A percentile compares a stretch with the other conserved stretches of the same genome.
Evolutionary conservation across 371 early-diverging fungal species (phyloP).

Genomic region (Basidiobolus meristosporus): DNA sequence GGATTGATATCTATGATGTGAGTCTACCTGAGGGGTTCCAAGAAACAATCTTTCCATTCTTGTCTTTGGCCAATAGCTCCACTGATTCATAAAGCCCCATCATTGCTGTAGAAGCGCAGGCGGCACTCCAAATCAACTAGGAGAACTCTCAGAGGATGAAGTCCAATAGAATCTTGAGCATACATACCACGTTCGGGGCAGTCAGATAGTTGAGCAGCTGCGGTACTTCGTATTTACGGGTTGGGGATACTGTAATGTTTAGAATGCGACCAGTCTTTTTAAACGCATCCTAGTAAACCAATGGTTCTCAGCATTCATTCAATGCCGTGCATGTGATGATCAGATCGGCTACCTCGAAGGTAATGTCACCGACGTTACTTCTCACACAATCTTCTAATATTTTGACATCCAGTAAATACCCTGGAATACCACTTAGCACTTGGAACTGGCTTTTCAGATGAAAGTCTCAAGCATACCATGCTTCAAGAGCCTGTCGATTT

Average conservation of each 20-base stretch:
- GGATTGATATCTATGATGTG: too few relatives aligned
- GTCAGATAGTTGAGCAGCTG: conserved; percentile 49
- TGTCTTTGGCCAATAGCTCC: conserved; percentile 43
- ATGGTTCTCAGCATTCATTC: neutral
- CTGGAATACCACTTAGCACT: conserved; percentile 7
- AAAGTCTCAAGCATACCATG: conserved; percentile 17
- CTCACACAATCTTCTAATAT: conserved; percentile 44
- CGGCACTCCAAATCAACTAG: conserved; percentile 51
- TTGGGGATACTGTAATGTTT: conserved; percentile 48
- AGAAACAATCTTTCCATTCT: conserved; percentile 31
- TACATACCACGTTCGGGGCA: conserved; percentile 51
- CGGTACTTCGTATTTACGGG: conserved; percentile 44
- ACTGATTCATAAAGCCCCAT: conserved; percentile 31
- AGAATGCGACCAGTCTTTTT: conserved; percentile 33
- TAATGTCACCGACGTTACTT: conserved; percentile 44
- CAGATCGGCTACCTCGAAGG: conserved; percentile 27
- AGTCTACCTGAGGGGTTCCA: conserved; percentile 42
- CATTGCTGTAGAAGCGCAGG: conserved; percentile 41
- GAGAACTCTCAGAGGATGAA: neutral
- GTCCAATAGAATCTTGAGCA: too few relatives aligned
- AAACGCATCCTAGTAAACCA: conserved; percentile 36
- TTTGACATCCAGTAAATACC: conserved; percentile 45
- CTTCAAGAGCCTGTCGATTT: conserved; percentile 37
- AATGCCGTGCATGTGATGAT: neutral
- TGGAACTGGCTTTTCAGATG: neutral